phyloP scores from a whole-genome alignment of 108 stramenopile species.

The Fragilaria radians region DNA sequence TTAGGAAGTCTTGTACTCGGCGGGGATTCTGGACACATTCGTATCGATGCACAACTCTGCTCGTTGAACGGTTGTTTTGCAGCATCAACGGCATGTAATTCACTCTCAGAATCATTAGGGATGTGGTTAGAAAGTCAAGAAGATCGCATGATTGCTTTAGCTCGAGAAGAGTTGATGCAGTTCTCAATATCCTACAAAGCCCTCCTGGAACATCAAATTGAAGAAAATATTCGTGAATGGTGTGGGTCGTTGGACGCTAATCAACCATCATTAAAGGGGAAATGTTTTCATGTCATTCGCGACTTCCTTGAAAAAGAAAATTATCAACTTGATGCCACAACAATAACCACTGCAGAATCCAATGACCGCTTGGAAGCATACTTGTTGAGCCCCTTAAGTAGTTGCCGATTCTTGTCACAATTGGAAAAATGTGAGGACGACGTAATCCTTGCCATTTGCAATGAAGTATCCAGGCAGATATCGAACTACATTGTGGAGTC shows the following conservation, averaged over 20 bases:
- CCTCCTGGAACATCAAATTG: constrained; percentile 32
- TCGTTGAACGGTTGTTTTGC: constrained; percentile 67
- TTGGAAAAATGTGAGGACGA: constrained; percentile 60
- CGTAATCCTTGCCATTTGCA: constrained; percentile 26
- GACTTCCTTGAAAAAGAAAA: constrained; percentile 56
- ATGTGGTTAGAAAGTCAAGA: constrained; percentile 23
- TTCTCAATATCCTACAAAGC: constrained; percentile 45
- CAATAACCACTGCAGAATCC: constrained; percentile 43
- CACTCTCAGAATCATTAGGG: constrained; percentile 53
- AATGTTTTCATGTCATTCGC: constrained; percentile 49
- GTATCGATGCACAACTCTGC: constrained; percentile 58
- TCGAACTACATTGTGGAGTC: constrained; percentile 50
- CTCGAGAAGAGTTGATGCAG: constrained; percentile 67
- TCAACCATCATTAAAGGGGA: not conserved
- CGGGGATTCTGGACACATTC: constrained; percentile 28
- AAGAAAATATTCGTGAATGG: constrained; percentile 39
- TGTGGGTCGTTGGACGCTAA: constrained; percentile 37
- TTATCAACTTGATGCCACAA: constrained; percentile 50
- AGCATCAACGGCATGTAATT: constrained; percentile 53
- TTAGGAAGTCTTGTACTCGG: not conserved
- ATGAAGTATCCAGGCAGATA: constrained; percentile 38
- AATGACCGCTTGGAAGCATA: constrained; percentile 57
- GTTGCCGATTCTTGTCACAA: constrained; percentile 43
- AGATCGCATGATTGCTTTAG: constrained; percentile 58
- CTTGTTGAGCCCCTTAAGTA: constrained; percentile 44